Conservation (phyloP, 2,329 filamentous ascomycete genomes). For the Aspergillus ochraceoroseus region DNA sequence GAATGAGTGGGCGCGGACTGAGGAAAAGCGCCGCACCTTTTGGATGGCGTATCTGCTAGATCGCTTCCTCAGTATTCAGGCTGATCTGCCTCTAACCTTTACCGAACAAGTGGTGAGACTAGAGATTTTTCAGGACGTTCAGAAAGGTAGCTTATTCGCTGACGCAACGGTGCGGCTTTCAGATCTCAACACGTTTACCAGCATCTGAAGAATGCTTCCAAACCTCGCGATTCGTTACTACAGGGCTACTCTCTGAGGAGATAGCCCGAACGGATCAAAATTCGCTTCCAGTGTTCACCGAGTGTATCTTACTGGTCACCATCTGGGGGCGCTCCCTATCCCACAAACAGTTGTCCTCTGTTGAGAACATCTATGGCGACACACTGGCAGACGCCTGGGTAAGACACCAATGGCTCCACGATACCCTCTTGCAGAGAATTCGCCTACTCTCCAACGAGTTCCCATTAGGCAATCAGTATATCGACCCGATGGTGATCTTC, state of each 20-base stretch:
- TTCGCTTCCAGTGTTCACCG: constrained; percentile 20
- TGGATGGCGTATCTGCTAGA: constrained; percentile 40
- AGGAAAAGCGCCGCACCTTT: constrained; percentile 35
- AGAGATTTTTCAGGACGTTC: neutral
- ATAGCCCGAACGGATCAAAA: neutral
- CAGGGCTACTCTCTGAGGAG: constrained; percentile 6
- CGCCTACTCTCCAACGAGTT: neutral
- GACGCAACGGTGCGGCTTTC: too few species aligned
- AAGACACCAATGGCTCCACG: constrained; percentile 6
- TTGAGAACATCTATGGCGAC: neutral
- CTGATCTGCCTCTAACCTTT: constrained; percentile 28
- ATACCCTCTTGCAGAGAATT: neutral
- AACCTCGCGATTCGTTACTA: neutral
- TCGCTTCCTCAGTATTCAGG: constrained; percentile 28
- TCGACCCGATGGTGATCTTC: neutral
- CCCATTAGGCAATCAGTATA: neutral
- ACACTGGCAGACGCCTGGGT: neutral
- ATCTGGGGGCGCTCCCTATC: constrained; percentile 11
- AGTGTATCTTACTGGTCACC: constrained; percentile 25
- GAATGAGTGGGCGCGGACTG: constrained; percentile 24
- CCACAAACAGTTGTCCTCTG: constrained; percentile 3
- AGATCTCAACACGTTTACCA: constrained; percentile 5
- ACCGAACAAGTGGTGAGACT: constrained; percentile 25
- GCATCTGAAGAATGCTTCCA: constrained; percentile 4
- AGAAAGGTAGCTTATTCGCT: too few species aligned